Evolutionary conservation across 805 yeast species (phyloP), one percentile per base, ranked within the genome.

Genomic region (Lipomyces starkeyi): DNA sequence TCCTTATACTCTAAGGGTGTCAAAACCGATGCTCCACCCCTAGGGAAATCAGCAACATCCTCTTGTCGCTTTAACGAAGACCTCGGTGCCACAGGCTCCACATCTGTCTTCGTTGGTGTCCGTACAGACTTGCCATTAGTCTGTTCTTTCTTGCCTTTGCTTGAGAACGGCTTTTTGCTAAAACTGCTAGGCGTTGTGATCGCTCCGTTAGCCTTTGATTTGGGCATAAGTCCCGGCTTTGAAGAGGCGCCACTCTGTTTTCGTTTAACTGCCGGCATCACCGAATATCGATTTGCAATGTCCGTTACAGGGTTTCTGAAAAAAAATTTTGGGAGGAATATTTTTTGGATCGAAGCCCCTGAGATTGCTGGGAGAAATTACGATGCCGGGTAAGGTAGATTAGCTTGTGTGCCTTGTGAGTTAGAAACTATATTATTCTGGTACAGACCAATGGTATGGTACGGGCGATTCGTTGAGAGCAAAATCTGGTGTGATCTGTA

Each of bases 1-100:
- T 92, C 95, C 78, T 92, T 93, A 73, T 92, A 87, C 80, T 95
- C 99, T 72, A 95, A 81, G 6, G 98, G 93, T 2, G 97, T 86
- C 75, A 95, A 84, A 32, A 87, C 91, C 17, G 80, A 76, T 6
- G 81, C 82, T 61, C 99, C 99, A 74, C 99, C 99, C 87, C 99
- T 90, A 61, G 99, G 99, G 77, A 95, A 95, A 13, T 90, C 83
- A 55, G 83, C 81, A 66, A 88, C 91, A 67, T 76, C 78, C 32
- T 64, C 67, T 53, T 22, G 22, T 43, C 72, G 32, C n/a, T 25
- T 34, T n/a, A 63, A 25, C 20, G 66, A 2, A 20, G 63, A 59
- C 40, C 59, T 64, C 58, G 27, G 27, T 27, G 49, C 35, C 29
- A 56, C 49, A 20, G 58, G 47, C 2, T 32, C 63, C 17, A n/a